These are phyloP conservation scores for Chytriomyces hyalinus DNA, from an alignment of 192 early-diverging fungal genomes.

Conservation along the genomic window DNA sequence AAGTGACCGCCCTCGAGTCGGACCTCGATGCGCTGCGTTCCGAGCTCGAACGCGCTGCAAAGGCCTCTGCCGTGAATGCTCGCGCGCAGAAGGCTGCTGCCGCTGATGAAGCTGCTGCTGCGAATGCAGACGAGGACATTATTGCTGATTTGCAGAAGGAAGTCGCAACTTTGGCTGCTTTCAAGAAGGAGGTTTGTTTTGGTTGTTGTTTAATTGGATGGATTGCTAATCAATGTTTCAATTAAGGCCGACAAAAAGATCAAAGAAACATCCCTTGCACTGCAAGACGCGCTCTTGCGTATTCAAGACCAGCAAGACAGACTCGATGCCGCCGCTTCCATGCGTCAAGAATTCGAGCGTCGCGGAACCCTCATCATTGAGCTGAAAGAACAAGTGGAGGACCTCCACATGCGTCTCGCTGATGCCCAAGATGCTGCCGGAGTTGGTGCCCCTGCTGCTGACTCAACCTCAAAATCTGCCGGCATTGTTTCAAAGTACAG, in stretches of 20 bases:
- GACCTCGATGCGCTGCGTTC: conserved; percentile 47
- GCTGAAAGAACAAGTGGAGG: conserved; percentile 48
- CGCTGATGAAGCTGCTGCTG: conserved; percentile 1
- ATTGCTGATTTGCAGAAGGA: conserved; percentile 6
- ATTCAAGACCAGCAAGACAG: conserved; percentile 25
- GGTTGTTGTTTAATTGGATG: neutral
- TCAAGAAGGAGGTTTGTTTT: conserved; percentile 25
- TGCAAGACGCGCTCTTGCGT: conserved; percentile 27
- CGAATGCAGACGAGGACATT: neutral
- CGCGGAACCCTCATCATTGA: conserved; percentile 34
- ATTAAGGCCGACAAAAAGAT: conserved; percentile 20
- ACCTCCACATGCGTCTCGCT: conserved; percentile 23
- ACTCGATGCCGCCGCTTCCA: conserved; percentile 19
- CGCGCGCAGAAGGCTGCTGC: neutral
- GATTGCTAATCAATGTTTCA: neutral
- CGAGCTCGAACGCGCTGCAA: conserved; percentile 29
- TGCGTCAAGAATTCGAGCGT: conserved; percentile 26
- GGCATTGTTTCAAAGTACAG: neutral
- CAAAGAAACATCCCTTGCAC: conserved; percentile 10
- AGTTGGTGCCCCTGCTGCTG: neutral
- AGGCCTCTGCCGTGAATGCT: neutral
- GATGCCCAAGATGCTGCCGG: neutral
- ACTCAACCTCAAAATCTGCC: neutral
- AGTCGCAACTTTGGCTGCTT: neutral
- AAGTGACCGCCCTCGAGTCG: conserved; percentile 38